Base-by-base conservation (phyloP, 2,329 filamentous ascomycete species). In the Botrytis tulipae region DNA sequence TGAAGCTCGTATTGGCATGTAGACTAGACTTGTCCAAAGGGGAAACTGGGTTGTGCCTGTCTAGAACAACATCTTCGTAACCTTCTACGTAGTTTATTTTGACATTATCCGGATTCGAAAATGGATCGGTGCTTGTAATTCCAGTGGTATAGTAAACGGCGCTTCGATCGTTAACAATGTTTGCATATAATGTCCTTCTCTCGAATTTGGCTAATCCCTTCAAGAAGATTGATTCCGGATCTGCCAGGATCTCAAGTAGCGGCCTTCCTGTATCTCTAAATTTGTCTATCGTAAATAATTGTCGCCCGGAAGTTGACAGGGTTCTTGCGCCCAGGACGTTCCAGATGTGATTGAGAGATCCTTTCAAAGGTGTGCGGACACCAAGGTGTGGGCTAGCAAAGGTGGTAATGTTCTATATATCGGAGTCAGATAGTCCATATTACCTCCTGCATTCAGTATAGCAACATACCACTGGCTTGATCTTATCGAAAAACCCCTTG, bases 311-410 rank as follows among this genome's bases (percentile, higher is more conserved):
- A 80, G 89, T 90, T 73, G 93, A 97, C 8, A 98, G 83, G 0
- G 92, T 94, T 73, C 92, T 87, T 1, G 94, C 91, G 62, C 94
- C 95, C 5, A 98, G 82, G n/a, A 92, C 88, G 80, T 98, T 98
- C 90, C 86, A 98, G 73, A 92, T 84, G 80, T 87, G 88, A 80
- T 89, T 90, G 73, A 87, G 85, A 83, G 87, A 87, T 25, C 92
- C 92, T 65, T 87, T 88, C 61, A 90, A 83, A 1, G 93, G 92
- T 1, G 90, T 89, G 68, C 92, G 86, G 1, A 92, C 92, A n/a
- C 93, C 93, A 12, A 95, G 86, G 82, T 95, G 93, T 37, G 93
- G 95, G 46, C 92, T 91, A 8, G 93, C 95, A 82, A 98, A 98
- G 1, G 95, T 97, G 3, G 92, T 93, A 83, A 98, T 98, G 85